A percentile compares a stretch with the other conserved stretches of the same genome.
These are phyloP conservation scores for Adansonia gregorii DNA, from an alignment of 441 rosid genomes.

Conservation along the genomic window DNA sequence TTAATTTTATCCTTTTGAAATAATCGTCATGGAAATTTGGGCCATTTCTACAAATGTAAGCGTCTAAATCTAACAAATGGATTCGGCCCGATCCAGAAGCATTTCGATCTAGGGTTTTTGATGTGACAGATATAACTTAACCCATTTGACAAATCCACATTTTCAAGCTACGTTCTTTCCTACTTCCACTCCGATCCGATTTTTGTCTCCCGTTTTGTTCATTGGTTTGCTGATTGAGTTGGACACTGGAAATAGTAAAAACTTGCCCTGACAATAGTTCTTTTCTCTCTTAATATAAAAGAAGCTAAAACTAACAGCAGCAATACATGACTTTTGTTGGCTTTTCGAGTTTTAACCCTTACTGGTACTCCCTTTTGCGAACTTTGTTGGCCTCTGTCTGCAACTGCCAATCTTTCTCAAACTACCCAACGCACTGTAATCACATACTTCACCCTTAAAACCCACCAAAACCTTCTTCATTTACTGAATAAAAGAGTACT, in stretches of 20 bases:
- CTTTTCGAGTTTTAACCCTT: not conserved
- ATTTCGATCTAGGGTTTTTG: slow-evolving; percentile 26
- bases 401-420: slow-evolving; percentile 30
- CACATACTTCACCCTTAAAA: not conserved
- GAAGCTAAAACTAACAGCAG: not conserved
- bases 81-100: not conserved
- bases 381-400: slow-evolving; percentile 18
- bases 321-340: not conserved
- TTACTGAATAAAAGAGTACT: not conserved
- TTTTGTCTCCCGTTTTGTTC: not conserved
- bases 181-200: not conserved
- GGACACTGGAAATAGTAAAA: slow-evolving; percentile 14
- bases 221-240: not conserved
- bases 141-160: not conserved
- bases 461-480: not conserved
- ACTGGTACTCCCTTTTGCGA: slow-evolving; percentile 16
- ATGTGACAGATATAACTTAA: slow-evolving; percentile 10
- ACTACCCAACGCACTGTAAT: not conserved
- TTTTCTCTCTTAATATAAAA: slow-evolving; percentile 8
- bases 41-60: not conserved
- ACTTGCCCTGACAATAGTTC: not conserved
- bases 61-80: not conserved
- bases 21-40: not conserved
- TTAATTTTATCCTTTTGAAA: no score
- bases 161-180: not conserved